Evolutionary conservation across 2,329 filamentous ascomycete genomes (phyloP).

Genomic region (Scytalidium lignicola): DNA sequence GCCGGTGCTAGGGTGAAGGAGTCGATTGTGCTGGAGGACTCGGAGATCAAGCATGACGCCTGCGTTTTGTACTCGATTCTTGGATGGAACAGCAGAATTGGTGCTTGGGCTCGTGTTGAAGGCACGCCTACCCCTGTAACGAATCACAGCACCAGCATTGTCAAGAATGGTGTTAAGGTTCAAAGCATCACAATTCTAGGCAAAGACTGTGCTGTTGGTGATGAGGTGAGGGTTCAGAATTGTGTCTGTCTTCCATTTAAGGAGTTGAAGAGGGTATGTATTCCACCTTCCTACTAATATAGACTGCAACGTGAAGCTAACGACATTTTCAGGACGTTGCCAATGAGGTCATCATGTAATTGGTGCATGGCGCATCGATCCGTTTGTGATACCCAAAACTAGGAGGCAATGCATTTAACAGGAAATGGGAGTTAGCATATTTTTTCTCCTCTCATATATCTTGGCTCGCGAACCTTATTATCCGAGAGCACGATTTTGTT

Average conservation of each 20-base stretch:
- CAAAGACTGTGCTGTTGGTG: constrained; percentile 90
- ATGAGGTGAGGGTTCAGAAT: constrained; percentile 95
- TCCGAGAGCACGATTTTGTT: not conserved
- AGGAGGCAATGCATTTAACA: not conserved
- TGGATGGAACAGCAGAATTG: constrained; percentile 92
- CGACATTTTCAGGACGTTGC: constrained; percentile 63
- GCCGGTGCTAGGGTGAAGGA: constrained; percentile 92
- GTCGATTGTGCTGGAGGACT: constrained; percentile 89
- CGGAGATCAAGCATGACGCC: constrained; percentile 93
- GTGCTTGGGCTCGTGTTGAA: constrained; percentile 97
- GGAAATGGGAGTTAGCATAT: not conserved
- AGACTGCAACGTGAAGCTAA: constrained; percentile 24
- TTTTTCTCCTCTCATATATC: not conserved
- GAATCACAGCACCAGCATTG: constrained; percentile 87
- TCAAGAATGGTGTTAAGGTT: constrained; percentile 98
- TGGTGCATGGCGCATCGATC: not conserved
- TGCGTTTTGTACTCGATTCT: constrained; percentile 95
- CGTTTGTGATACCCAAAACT: not conserved
- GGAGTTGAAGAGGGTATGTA: constrained; percentile 85
- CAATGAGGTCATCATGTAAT: constrained; percentile 89
- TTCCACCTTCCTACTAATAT: constrained; percentile 17
- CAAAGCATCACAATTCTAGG: constrained; percentile 97
- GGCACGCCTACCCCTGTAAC: constrained; percentile 83
- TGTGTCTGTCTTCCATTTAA: constrained; percentile 97
- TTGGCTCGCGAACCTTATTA: not conserved